Evolutionary conservation across 257 asterid species (phyloP), one percentile per base, ranked within the genome.

Genomic region (Cynanchum wilfordii): DNA sequence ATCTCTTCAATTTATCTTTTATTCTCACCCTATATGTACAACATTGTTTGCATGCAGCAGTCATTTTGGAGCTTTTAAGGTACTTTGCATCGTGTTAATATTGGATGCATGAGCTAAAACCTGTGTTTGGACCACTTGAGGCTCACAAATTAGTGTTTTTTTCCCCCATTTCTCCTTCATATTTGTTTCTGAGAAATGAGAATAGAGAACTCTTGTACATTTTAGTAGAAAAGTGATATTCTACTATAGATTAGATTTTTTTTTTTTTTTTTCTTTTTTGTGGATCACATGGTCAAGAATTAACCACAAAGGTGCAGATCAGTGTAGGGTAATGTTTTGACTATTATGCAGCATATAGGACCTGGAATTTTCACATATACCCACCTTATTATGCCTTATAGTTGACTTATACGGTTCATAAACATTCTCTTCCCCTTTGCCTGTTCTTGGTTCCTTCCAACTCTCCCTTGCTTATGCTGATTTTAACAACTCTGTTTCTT

Each of bases 1-100:
- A 38, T 27, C 64, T n/a, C 66, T 70, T 47, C 62, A 7, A 60
- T 64, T 66, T 55, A 72, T 57, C 38, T 33, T 27, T 25, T 57
- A 44, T 29, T 36, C 20, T 36, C 16, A 36, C 29, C 4, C 7
- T 17, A 19, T 64, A n/a, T 36, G 11, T 8, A 36, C 49, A 36
- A 64, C 3, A 10, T 12, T 8, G 49, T 19, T 36, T 36, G 69
- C 50, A 12, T 64, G 2, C 38, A 36, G 69, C 49, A 64, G 49
- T 64, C 69, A 36, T 16, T 30, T 7, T 19, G 25, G 44, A 17
- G 49, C 15, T 7, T 63, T 62, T 62, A 62, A 5, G 50, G 49
- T 38, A 6, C 19, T 36, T 30, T 62, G 47, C 40, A 62, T 13
- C 5, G 68, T 16, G 25, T 17, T 64, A 7, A 36, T 17, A 36